A percentile compares a stretch with the other conserved stretches of the same genome.
These are phyloP conservation scores for Globisporangium nagaii DNA, from an alignment of 352 stramenopile species.

Conservation along the genomic window DNA sequence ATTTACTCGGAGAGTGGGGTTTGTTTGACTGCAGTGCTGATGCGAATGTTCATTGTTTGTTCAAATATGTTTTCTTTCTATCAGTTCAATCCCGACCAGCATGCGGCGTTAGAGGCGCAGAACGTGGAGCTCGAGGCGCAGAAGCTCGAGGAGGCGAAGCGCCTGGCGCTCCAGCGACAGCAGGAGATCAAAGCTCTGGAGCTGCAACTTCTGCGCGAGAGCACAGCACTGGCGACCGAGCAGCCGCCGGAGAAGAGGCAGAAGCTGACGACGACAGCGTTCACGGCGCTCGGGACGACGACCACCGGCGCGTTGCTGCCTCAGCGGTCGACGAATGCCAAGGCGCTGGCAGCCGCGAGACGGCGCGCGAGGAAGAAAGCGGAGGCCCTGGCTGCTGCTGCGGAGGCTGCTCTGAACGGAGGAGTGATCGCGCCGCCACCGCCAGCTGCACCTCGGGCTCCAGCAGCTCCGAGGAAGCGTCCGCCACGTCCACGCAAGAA, in stretches of 20 bases:
- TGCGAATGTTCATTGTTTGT: neutral
- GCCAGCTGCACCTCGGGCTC: neutral
- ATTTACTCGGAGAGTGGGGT: neutral
- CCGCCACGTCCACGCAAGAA: slow-evolving; percentile 14
- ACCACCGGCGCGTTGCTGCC: neutral
- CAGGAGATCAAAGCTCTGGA: slow-evolving; percentile 9
- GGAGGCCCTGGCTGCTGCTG: neutral
- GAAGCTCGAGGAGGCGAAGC: slow-evolving; percentile 1
- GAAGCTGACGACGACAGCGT: slow-evolving; percentile 25
- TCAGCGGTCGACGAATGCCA: neutral
- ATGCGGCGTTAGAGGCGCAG: slow-evolving; percentile 1
- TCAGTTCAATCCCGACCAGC: neutral
- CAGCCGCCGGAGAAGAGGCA: slow-evolving; percentile 33
- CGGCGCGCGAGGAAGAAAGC: slow-evolving; percentile 8
- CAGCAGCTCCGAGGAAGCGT: slow-evolving; percentile 12
- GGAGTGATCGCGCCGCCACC: neutral
- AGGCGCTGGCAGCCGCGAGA: neutral
- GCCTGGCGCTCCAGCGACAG: neutral
- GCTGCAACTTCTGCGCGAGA: slow-evolving; percentile 6
- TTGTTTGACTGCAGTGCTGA: neutral
- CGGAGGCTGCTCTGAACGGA: neutral
- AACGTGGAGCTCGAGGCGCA: slow-evolving; percentile 15
- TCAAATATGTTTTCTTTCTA: neutral
- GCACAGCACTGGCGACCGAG: slow-evolving; percentile 12
- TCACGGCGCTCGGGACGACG: slow-evolving; percentile 12